Evolutionary conservation across 2,329 filamentous ascomycete species (phyloP).

Genomic region (Dactylellina sp.): DNA sequence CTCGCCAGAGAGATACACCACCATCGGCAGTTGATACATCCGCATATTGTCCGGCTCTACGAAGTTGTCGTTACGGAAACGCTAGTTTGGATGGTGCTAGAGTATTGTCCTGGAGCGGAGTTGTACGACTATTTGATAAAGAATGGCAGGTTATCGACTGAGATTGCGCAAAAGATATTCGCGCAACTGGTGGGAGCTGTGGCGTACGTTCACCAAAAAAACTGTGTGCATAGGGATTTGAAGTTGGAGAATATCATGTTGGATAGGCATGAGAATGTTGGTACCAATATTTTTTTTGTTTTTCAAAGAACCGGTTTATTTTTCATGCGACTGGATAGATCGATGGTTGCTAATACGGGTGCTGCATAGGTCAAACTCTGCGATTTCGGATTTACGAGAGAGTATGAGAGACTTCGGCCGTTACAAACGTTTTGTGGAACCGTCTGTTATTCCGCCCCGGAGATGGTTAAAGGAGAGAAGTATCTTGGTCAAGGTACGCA

Average conservation of each 20-base stretch:
- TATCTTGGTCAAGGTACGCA: constrained; percentile 70
- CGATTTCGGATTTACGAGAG: constrained; percentile 96
- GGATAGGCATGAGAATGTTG: constrained; percentile 87
- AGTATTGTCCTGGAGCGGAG: constrained; percentile 97
- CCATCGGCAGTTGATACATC: constrained; percentile 96
- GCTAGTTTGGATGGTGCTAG: constrained; percentile 94
- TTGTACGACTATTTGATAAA: constrained; percentile 94
- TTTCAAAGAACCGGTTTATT: background rate
- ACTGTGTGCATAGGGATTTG: constrained; percentile 94
- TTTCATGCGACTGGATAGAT: background rate
- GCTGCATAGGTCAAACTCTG: constrained; percentile 80
- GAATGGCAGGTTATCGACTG: constrained; percentile 82
- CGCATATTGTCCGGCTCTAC: constrained; percentile 95
- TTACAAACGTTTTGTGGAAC: constrained; percentile 98
- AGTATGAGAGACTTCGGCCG: constrained; percentile 97
- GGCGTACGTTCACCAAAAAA: constrained; percentile 91
- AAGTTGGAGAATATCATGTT: constrained; percentile 97
- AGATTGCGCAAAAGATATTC: constrained; percentile 95
- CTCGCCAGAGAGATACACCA: constrained; percentile 98
- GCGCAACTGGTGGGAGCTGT: constrained; percentile 95
- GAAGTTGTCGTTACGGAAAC: constrained; percentile 97
- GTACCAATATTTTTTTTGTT: constrained; percentile 10
- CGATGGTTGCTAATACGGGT: background rate
- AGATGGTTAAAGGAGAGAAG: constrained; percentile 98
- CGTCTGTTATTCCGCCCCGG: constrained; percentile 95